Evolutionary conservation across 2,329 filamentous ascomycete genomes (phyloP).

Genomic region (Periconia digitata): DNA sequence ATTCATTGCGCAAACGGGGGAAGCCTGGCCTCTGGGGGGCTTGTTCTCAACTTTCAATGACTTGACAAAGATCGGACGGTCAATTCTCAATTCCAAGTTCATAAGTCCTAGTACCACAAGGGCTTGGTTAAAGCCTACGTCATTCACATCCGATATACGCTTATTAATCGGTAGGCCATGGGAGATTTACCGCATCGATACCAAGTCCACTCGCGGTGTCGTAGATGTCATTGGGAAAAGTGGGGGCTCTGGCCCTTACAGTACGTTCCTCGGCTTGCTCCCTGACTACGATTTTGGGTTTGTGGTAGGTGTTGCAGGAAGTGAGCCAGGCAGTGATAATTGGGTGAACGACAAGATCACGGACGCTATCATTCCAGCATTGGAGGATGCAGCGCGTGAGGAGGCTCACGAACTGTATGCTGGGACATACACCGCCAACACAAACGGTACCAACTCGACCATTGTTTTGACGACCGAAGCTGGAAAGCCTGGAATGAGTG

Average conservation of each 20-base stretch:
- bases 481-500: slow-evolving; percentile 24
- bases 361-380: slow-evolving; percentile 11
- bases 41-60: slow-evolving; percentile 39
- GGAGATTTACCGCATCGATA: slow-evolving; percentile 38
- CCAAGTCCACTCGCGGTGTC: slow-evolving; percentile 11
- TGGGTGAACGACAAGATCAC: slow-evolving; percentile 7
- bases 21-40: slow-evolving; percentile 21
- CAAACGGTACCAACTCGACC: slow-evolving; percentile 20
- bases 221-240: slow-evolving; percentile 46
- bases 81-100: slow-evolving; percentile 42
- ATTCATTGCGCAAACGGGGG: not conserved
- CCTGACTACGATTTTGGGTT: slow-evolving; percentile 50
- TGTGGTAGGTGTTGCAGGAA: slow-evolving; percentile 29
- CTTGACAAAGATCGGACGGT: slow-evolving; percentile 37
- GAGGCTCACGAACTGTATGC: slow-evolving; percentile 25
- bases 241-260: slow-evolving; percentile 44
- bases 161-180: slow-evolving; percentile 43
- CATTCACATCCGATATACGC: slow-evolving; percentile 35
- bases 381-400: slow-evolving; percentile 23
- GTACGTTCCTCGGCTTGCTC: slow-evolving; percentile 42
- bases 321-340: slow-evolving; percentile 13
- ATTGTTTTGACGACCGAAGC: slow-evolving; percentile 24
- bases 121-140: slow-evolving; percentile 45
- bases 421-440: slow-evolving; percentile 20
- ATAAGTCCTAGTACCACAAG: slow-evolving; percentile 35